These are phyloP conservation scores for Calendula officinalis DNA, from an alignment of 129 eudicot species.

Conservation along the genomic window DNA sequence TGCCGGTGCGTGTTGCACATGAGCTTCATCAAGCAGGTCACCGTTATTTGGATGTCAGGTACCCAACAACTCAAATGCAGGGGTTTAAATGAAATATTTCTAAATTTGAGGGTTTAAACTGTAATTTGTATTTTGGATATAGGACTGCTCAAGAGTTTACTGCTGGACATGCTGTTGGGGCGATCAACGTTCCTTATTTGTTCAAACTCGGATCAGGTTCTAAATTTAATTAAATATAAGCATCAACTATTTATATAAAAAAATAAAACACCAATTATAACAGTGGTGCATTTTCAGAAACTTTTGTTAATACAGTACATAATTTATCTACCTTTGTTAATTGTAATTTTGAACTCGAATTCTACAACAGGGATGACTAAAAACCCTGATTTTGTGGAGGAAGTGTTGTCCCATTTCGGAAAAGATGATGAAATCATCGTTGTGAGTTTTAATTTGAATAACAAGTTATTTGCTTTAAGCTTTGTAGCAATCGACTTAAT, in stretches of 20 bases:
- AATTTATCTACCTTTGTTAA: not conserved
- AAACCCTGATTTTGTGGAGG: slow-evolving; percentile 55
- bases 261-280: too few species aligned
- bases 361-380: slow-evolving; percentile 56
- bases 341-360: not conserved
- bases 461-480: not conserved
- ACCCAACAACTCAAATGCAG: not conserved
- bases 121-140: slow-evolving; percentile 1
- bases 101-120: slow-evolving; percentile 4
- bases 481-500: too few species aligned
- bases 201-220: slow-evolving; percentile 71
- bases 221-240: not conserved
- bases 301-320: too few species aligned
- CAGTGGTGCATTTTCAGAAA: too few species aligned
- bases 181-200: slow-evolving; percentile 73
- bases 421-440: slow-evolving; percentile 82
- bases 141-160: slow-evolving; percentile 76
- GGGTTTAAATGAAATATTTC: not conserved
- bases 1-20: slow-evolving; percentile 81
- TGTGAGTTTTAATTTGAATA: slow-evolving; percentile 39
- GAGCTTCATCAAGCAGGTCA: slow-evolving; percentile 93
- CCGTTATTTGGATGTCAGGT: slow-evolving; percentile 85
- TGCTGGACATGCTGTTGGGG: slow-evolving; percentile 84
- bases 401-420: slow-evolving; percentile 55
- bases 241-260: too few species aligned